Conservation (phyloP, 257 asterid species). For the Solanum boliviense region DNA sequence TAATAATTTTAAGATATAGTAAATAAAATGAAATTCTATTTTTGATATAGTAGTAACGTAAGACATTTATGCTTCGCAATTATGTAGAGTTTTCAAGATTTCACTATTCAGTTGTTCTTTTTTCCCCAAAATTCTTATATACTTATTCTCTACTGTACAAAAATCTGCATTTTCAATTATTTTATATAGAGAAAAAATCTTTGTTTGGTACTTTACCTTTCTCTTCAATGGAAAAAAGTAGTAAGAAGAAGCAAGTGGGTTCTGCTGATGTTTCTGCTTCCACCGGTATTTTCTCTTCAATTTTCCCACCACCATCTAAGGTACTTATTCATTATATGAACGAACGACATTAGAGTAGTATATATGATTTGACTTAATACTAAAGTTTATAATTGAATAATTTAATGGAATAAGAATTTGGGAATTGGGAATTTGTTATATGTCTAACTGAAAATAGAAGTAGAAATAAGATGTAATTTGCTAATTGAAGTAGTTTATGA, state of each 20-base stretch:
- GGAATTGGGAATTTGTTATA: neutral
- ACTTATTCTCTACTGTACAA: neutral
- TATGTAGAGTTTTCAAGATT: neutral
- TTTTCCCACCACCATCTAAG: conserved; percentile 31
- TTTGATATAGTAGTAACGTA: no score
- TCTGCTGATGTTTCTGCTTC: conserved; percentile 11
- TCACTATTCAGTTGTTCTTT: neutral
- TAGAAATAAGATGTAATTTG: neutral
- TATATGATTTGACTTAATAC: neutral
- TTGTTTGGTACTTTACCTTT: neutral
- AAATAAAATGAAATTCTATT: no score
- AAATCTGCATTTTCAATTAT: neutral
- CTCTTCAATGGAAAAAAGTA: conserved; percentile 20
- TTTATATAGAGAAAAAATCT: neutral
- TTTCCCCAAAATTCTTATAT: neutral
- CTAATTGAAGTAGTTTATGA: neutral
- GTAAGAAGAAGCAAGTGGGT: neutral
- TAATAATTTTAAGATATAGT: no score
- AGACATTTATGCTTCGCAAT: neutral
- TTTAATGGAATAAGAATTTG: neutral
- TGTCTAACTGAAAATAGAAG: neutral
- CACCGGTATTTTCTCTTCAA: conserved; percentile 27
- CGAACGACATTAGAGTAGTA: neutral
- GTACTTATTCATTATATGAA: conserved; percentile 4
- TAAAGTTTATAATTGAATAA: no score